Base-by-base conservation (phyloP, 306 rosid genomes). In the Cucurbita pepo region DNA sequence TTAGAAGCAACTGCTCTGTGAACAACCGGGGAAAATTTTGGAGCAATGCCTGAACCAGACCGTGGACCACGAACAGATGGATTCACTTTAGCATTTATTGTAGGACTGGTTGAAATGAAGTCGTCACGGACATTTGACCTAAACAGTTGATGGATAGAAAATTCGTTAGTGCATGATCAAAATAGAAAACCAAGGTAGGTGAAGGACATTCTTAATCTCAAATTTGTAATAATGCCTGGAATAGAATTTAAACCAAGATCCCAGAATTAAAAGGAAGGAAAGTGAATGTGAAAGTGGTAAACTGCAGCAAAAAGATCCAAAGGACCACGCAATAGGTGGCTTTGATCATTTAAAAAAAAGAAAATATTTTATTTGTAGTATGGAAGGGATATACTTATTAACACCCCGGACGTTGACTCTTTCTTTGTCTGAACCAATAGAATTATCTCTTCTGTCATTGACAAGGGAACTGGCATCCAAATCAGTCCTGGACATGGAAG, bases 61-160 rank as follows among this genome's bases (percentile, higher is more conserved):
- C 99, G 91, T 13, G 99, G 97, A 77, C 86, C 99, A 70, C 97
- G 95, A 71, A 91, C 83, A 79, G 97, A 82, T 47, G 96, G 43
- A 78, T 83, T 89, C 75, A 80, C 73, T 82, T 94, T 94, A 60
- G 92, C 69, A 80, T 79, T 86, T 67, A 92, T 83, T 74, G 85
- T 88, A 72, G 96, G 97, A 77, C 97, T 91, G 52, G 88, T 86
- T 51, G 97, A 86, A 82, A 86, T 86, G 55, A 85, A 85, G 53
- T 94, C 99, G 51, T 87, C 97, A n/a, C 92, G 99, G 71, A 74
- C 85, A 75, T 83, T 89, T 63, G 92, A 72, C 86, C 99, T 94
- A 79, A 61, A 67, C 74, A 81, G 74, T 51, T 55, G 76, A 70
- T 43, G 77, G 73, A 43, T 54, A 55, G 75, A 77, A 64, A 72